Percentiles rank a stretch among this genome's conserved stretches.
Evolutionary conservation across 2,329 filamentous ascomycete species (phyloP).

Genomic region (Colletotrichum sp.): DNA sequence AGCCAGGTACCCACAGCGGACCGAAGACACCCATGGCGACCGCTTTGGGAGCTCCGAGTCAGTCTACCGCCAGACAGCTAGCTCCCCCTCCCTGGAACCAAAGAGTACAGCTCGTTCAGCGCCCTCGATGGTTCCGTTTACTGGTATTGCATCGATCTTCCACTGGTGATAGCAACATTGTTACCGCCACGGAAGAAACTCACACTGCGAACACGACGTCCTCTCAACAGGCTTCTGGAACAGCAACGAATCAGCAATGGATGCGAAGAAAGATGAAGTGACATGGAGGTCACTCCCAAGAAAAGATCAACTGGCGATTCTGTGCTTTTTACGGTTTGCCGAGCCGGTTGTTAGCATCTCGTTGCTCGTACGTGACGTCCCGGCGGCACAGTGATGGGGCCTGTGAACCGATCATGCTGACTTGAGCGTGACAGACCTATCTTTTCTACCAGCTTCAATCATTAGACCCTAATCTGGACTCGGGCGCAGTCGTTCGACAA

Average conservation of each 20-base stretch:
- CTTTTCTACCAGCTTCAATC: slow-evolving; percentile 5
- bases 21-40: background rate
- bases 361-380: background rate
- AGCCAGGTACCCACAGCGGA: background rate
- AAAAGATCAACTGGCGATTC: slow-evolving; percentile 3
- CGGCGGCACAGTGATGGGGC: background rate
- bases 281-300: slow-evolving; percentile 4
- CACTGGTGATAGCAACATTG: background rate
- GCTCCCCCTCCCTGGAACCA: background rate
- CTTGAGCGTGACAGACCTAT: background rate
- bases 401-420: background rate
- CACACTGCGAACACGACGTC: accelerated
- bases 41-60: background rate
- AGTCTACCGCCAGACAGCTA: background rate
- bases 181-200: background rate
- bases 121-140: background rate
- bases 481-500: background rate
- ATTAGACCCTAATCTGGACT: background rate
- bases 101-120: background rate
- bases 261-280: background rate
- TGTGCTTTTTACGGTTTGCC: slow-evolving; percentile 10
- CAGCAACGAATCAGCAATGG: background rate
- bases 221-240: background rate
- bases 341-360: slow-evolving; percentile 10
- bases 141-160: background rate